Evolutionary conservation across 2,329 filamentous ascomycete species (phyloP).

Genomic region (Trichoderma cornu-damae): DNA sequence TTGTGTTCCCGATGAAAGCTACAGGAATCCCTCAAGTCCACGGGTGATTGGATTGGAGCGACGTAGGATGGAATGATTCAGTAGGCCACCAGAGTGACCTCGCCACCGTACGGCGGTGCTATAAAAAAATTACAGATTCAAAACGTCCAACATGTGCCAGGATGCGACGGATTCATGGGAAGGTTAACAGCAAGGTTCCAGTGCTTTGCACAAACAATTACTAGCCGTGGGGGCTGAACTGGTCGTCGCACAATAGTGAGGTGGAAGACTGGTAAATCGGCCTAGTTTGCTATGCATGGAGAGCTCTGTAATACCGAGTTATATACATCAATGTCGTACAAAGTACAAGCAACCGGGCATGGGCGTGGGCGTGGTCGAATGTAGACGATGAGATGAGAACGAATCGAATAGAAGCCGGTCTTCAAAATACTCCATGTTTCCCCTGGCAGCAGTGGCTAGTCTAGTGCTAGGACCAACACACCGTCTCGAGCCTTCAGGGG

Average conservation of each 20-base stretch:
- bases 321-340: background rate
- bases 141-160: background rate
- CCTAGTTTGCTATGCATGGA: background rate
- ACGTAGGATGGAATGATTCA: background rate
- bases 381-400: background rate
- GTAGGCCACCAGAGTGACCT: background rate
- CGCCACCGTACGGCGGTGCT: background rate
- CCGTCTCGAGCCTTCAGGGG: background rate
- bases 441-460: background rate
- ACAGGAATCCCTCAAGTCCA: background rate
- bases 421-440: background rate
- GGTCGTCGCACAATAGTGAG: background rate
- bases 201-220: background rate
- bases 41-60: background rate
- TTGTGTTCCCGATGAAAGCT: background rate
- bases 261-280: background rate
- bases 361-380: background rate
- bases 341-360: background rate
- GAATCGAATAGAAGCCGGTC: background rate
- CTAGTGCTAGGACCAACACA: slow-evolving; percentile 11
- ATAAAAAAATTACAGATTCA: background rate
- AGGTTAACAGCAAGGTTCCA: background rate
- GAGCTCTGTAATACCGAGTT: background rate
- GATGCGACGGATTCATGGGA: background rate
- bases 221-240: background rate